Conservation (phyloP, 139 green algal species). For the Chara braunii region DNA sequence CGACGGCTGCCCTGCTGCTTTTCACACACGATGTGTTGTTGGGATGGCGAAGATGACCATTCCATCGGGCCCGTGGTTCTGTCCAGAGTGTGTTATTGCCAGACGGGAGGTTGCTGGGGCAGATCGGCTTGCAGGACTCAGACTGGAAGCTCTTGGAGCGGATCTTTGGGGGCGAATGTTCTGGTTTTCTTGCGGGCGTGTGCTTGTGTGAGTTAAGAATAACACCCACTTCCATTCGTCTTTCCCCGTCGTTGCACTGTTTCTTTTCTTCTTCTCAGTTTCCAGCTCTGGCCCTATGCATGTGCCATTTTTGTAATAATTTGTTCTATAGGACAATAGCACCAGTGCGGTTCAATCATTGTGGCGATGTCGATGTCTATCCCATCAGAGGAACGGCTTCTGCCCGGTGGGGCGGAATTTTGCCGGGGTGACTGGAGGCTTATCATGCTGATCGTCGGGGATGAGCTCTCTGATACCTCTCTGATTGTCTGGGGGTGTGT, state of each 20-base stretch:
- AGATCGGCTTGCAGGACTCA: not conserved
- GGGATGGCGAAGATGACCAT: constrained; percentile 41
- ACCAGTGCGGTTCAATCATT: too few species aligned
- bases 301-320: too few species aligned
- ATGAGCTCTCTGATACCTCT: too few species aligned
- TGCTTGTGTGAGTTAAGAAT: constrained; percentile 17
- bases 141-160: constrained; percentile 1
- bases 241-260: not conserved
- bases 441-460: too few species aligned
- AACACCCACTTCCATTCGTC: not conserved
- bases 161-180: constrained; percentile 8
- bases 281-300: not conserved
- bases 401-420: too few species aligned
- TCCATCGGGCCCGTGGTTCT: constrained; percentile 47
- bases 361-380: too few species aligned
- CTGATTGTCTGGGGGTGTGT: too few species aligned
- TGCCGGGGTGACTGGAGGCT: too few species aligned
- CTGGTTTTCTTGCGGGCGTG: not conserved
- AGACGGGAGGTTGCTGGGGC: not conserved
- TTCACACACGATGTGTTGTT: constrained; percentile 73
- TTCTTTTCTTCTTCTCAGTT: not conserved
- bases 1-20: constrained; percentile 79
- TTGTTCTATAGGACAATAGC: too few species aligned
- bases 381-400: too few species aligned
- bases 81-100: constrained; percentile 41